phyloP scores from a whole-genome alignment of 176 grass and related monocot species.

The Aegilops speltoides region DNA sequence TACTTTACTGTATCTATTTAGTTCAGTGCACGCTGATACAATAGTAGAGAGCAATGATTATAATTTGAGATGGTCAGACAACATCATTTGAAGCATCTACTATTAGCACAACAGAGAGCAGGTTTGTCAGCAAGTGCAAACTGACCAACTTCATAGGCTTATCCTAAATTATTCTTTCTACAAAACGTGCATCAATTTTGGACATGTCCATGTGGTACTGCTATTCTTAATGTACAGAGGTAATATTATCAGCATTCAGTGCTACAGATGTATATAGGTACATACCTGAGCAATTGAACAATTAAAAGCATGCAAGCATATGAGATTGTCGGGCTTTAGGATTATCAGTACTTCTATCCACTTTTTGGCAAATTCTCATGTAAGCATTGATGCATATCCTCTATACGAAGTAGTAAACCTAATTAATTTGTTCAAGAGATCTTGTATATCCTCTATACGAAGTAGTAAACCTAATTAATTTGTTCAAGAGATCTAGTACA shows the following conservation, averaged over 20 bases:
- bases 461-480: background rate
- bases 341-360: background rate
- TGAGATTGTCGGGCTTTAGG: background rate
- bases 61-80: background rate
- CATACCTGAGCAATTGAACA: background rate
- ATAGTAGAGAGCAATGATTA: background rate
- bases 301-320: background rate
- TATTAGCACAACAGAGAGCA: background rate
- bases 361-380: background rate
- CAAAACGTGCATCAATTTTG: background rate
- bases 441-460: too few species aligned
- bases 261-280: background rate
- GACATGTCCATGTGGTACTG: background rate
- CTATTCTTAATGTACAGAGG: background rate
- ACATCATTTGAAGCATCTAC: background rate
- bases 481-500: background rate
- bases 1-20: background rate
- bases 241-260: background rate
- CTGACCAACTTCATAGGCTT: background rate
- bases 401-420: background rate
- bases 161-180: background rate
- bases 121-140: background rate
- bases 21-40: background rate
- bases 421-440: background rate
- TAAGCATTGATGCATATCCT: background rate